Evolutionary conservation across 2,329 filamentous ascomycete genomes (phyloP).

Genomic region (Domatiomyces catenatus): DNA sequence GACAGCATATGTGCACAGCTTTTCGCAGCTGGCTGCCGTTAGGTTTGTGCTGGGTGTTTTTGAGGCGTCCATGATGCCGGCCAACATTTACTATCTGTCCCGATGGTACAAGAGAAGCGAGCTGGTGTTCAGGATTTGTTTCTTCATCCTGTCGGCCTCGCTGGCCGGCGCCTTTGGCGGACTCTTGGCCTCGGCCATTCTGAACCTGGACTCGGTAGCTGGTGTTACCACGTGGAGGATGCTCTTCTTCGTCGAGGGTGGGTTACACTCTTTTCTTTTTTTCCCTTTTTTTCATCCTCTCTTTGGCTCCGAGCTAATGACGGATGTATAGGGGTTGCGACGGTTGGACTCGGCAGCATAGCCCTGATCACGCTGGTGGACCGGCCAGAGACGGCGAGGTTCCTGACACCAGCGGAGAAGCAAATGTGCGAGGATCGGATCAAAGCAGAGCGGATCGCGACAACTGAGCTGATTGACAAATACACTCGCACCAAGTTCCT

Average conservation of each 20-base stretch:
- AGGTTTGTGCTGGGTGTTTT: slow-evolving; percentile 46
- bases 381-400: slow-evolving; percentile 50
- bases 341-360: slow-evolving; percentile 41
- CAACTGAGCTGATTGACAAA: slow-evolving; percentile 48
- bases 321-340: slow-evolving; percentile 44
- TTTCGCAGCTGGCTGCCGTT: slow-evolving; percentile 40
- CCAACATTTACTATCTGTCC: slow-evolving; percentile 51
- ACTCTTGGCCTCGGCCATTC: slow-evolving; percentile 48
- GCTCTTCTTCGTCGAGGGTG: slow-evolving; percentile 54
- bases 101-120: slow-evolving; percentile 46
- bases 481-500: slow-evolving; percentile 45
- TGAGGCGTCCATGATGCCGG: slow-evolving; percentile 59
- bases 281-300: no score
- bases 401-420: slow-evolving; percentile 52
- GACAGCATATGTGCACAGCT: slow-evolving; percentile 48
- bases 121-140: slow-evolving; percentile 48
- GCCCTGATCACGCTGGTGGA: slow-evolving; percentile 52
- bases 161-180: slow-evolving; percentile 58
- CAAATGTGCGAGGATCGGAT: slow-evolving; percentile 50
- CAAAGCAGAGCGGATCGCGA: slow-evolving; percentile 51
- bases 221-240: slow-evolving; percentile 46
- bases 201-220: slow-evolving; percentile 45
- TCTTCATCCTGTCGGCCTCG: slow-evolving; percentile 57
- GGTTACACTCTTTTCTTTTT: no score
- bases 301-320: no score